phyloP scores from a whole-genome alignment of 257 asterid species.

The Solanum piurae region DNA sequence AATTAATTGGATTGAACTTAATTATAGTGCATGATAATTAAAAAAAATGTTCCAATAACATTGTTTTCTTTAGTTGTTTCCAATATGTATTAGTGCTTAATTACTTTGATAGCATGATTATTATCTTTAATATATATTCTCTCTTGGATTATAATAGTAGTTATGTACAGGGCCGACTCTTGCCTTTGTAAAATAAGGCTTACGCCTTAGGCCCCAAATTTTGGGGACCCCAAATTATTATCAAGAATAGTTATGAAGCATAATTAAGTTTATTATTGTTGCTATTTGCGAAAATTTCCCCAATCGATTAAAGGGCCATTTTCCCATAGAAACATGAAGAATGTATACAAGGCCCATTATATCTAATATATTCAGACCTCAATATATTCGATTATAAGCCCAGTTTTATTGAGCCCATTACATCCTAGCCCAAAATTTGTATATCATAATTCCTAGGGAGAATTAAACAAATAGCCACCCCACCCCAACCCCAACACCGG shows the following conservation, averaged over 20 bases:
- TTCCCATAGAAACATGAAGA: not conserved
- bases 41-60: not conserved
- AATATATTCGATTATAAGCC: not conserved
- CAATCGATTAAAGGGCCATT: not conserved
- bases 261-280: no score
- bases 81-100: not conserved
- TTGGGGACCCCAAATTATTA: no score
- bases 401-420: not conserved
- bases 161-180: no score
- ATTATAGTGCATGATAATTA: not conserved
- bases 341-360: not conserved
- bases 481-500: not conserved
- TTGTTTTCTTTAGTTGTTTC: not conserved
- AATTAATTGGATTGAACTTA: not conserved
- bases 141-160: not conserved
- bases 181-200: no score
- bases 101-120: not conserved
- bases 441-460: not conserved
- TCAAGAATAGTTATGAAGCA: no score
- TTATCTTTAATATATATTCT: not conserved
- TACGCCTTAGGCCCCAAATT: no score
- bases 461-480: not conserved
- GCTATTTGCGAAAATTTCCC: no score
- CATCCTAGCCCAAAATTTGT: not conserved
- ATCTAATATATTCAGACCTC: not conserved